Percentiles rank a stretch among this genome's conserved stretches.
Conservation (phyloP, 352 stramenopile species). For the Globisporangium echinulatum region DNA sequence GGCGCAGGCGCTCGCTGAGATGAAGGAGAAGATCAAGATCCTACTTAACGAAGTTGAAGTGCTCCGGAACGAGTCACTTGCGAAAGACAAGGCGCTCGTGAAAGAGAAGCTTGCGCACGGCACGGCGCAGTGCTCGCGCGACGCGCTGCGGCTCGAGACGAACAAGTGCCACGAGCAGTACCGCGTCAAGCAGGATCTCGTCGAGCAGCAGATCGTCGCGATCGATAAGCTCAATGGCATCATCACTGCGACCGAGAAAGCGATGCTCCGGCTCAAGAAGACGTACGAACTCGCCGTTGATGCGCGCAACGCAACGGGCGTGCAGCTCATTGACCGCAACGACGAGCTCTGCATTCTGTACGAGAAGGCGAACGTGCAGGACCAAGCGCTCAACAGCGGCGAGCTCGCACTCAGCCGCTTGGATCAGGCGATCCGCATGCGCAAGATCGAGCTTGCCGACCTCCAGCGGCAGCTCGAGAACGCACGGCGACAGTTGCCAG, state of each 20-base stretch:
- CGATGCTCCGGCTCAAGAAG: constrained; percentile 91
- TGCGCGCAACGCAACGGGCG: constrained; percentile 81
- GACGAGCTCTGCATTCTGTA: constrained; percentile 95
- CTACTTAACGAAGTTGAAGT: constrained; percentile 94
- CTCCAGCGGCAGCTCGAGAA: constrained; percentile 72
- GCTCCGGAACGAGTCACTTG: constrained; percentile 87
- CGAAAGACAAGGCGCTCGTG: constrained; percentile 90
- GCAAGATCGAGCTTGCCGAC: constrained; percentile 67
- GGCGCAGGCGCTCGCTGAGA: constrained; percentile 90
- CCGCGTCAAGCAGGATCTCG: constrained; percentile 82
- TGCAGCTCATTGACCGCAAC: constrained; percentile 93
- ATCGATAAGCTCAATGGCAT: constrained; percentile 94
- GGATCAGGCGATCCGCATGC: constrained; percentile 79
- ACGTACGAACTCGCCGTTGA: constrained; percentile 88
- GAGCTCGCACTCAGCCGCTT: constrained; percentile 74
- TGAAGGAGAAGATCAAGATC: constrained; percentile 96
- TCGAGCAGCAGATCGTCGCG: constrained; percentile 94
- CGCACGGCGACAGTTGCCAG: constrained; percentile 60
- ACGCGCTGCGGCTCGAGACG: constrained; percentile 84
- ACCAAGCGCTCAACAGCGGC: constrained; percentile 75
- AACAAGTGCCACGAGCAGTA: constrained; percentile 90
- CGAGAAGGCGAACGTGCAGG: constrained; percentile 89
- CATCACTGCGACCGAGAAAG: constrained; percentile 88
- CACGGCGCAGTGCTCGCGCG: constrained; percentile 83
- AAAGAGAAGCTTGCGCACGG: constrained; percentile 88